Evolutionary conservation across 2,329 filamentous ascomycete genomes (phyloP).

Genomic region (Mariannaea elegans): DNA sequence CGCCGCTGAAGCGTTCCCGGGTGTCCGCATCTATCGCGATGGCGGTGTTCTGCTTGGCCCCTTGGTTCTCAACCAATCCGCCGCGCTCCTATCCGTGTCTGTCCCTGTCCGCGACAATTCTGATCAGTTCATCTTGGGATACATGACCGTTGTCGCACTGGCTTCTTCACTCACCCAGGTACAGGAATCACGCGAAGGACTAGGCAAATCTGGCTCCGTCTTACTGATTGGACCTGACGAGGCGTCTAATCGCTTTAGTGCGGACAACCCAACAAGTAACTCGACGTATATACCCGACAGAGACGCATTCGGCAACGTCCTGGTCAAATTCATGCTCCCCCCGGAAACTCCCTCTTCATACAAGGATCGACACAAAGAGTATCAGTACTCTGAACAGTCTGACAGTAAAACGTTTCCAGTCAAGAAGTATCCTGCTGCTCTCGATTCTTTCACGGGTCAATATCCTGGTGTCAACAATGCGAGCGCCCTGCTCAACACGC

Average conservation of each 20-base stretch:
- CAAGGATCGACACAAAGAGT: conserved; percentile 56
- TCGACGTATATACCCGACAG: conserved; percentile 51
- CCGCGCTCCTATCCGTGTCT: conserved; percentile 82
- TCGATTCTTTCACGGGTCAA: conserved; percentile 64
- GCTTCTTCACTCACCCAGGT: conserved; percentile 71
- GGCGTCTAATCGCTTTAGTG: conserved; percentile 70
- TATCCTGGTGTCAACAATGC: conserved; percentile 69
- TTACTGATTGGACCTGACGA: conserved; percentile 75
- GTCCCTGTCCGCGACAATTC: conserved; percentile 76
- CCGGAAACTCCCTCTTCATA: conserved; percentile 53
- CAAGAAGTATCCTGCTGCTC: conserved; percentile 68
- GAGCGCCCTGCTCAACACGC: conserved; percentile 72
- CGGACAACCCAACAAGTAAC: conserved; percentile 56
- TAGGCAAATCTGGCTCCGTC: conserved; percentile 75
- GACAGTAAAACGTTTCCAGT: conserved; percentile 66
- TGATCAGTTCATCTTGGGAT: conserved; percentile 74
- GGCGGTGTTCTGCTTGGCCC: conserved; percentile 80
- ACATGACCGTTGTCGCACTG: conserved; percentile 82
- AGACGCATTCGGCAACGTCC: conserved; percentile 51
- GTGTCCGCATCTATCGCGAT: conserved; percentile 58
- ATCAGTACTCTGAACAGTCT: conserved; percentile 46
- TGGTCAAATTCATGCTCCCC: conserved; percentile 69
- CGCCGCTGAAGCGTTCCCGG: conserved; percentile 59
- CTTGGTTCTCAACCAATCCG: conserved; percentile 74
- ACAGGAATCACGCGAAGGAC: conserved; percentile 70